Percentiles rank a stretch among this genome's conserved stretches.
These are phyloP conservation scores for Kurtzmaniella natalensis DNA, from an alignment of 1,139 yeast species.

Conservation along the genomic window DNA sequence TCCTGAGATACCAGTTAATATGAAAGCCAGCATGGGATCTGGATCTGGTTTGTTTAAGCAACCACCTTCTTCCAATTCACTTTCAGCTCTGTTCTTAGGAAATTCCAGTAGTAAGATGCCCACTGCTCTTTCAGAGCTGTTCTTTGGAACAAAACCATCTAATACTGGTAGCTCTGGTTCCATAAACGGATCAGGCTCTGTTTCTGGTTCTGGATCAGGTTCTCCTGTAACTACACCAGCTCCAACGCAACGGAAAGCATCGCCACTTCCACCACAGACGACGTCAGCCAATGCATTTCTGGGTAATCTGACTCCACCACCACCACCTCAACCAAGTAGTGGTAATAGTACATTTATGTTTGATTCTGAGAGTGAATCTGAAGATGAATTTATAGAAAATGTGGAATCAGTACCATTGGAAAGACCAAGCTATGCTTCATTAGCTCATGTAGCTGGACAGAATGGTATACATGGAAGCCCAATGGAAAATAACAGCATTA, in stretches of 20 bases:
- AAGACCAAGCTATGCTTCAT: constrained; percentile 32
- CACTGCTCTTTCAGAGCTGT: constrained; percentile 17
- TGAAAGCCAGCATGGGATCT: neutral
- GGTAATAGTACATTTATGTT: constrained; percentile 24
- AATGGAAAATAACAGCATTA: constrained; percentile 12
- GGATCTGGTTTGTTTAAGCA: constrained; percentile 27
- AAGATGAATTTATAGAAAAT: constrained; percentile 23
- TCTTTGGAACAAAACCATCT: constrained; percentile 11
- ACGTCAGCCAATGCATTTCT: constrained; percentile 42
- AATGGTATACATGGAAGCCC: constrained; percentile 37
- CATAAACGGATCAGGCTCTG: neutral
- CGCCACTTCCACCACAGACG: constrained; percentile 45
- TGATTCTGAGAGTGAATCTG: constrained; percentile 30
- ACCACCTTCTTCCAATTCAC: constrained; percentile 38
- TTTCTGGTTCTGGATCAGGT: neutral
- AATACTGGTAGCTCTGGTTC: neutral
- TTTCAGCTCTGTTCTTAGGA: constrained; percentile 32
- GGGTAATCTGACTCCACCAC: constrained; percentile 26
- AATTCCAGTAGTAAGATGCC: constrained; percentile 7
- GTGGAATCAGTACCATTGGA: constrained; percentile 5
- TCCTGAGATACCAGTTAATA: constrained; percentile 1
- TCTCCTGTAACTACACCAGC: constrained; percentile 9
- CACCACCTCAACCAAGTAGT: constrained; percentile 7
- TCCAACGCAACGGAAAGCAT: constrained; percentile 29
- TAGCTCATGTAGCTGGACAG: constrained; percentile 50